Evolutionary conservation across 148 eudicot genomes (phyloP), one percentile per base, ranked within the genome.

Genomic region (Chenopodium quinoa): DNA sequence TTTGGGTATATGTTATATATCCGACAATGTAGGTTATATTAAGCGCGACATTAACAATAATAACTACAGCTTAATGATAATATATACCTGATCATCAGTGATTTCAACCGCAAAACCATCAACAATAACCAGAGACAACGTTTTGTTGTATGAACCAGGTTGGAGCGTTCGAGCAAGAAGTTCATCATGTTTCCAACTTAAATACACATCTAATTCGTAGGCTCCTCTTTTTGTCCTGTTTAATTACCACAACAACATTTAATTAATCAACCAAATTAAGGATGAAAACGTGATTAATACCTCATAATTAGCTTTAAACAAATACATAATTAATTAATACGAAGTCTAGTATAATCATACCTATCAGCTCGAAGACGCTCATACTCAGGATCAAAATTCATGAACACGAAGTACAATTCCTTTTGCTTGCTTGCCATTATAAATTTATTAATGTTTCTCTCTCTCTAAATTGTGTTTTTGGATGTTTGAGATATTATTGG

Each of bases 361-460:
- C 91, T 86, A 81, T 86, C 68, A 20, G 92, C 85, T 87, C 90
- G 90, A 71, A 92, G 98, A 44, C 92, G 94, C 75, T 94, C 94
- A 65, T 94, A 94, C 34, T 94, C 93, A 32, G 98, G 92, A 91
- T 94, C 98, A 63, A 89, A 94, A 77, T 90, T 90, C 97, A 94
- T 85, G 88, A 94, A 94, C 37, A 91, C 98, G 75, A 92, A 92
- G 83, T 91, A 85, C 20, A 91, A 68, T 83, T 91, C 95, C 27
- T 69, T 84, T 71, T 80, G 73, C 25, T 78, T 76, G 48, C 77
- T 85, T 50, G 52, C 90, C 97, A 92, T 92, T 82, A 3, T 66
- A 40, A 40, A 40, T 34, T 34, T 34, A 34, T 40, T 5, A 5
- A 34, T 79, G 11, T 73, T 46, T 66, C 2, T 68, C n/a, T 70